Percentiles rank a stretch among this genome's conserved stretches.
These are phyloP conservation scores for Orbilia oligospora DNA, from an alignment of 2,329 filamentous ascomycete species.

Conservation along the genomic window DNA sequence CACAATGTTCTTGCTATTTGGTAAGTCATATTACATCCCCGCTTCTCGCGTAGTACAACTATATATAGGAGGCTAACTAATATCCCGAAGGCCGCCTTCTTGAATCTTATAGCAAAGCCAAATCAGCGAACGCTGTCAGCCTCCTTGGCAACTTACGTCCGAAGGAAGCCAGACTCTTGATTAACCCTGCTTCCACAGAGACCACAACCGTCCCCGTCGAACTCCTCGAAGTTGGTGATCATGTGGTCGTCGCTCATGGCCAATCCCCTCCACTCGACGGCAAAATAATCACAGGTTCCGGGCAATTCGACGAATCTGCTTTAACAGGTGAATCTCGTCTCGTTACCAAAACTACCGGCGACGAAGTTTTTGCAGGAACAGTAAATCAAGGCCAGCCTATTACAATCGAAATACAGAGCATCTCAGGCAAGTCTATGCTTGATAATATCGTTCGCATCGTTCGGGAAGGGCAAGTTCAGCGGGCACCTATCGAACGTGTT, in stretches of 20 bases:
- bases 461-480: conserved; percentile 81
- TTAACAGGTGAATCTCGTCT: conserved; percentile 83
- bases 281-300: conserved; percentile 72
- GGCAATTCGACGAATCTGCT: conserved; percentile 88
- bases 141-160: conserved; percentile 84
- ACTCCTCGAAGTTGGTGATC: conserved; percentile 80
- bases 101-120: conserved; percentile 92
- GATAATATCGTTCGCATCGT: conserved; percentile 84
- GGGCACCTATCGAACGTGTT: conserved; percentile 81
- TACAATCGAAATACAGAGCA: conserved; percentile 75
- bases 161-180: conserved; percentile 79
- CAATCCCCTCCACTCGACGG: conserved; percentile 89
- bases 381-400: conserved; percentile 79
- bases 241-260: conserved; percentile 82
- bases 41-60: background rate
- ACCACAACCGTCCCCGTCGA: conserved; percentile 74
- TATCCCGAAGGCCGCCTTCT: conserved; percentile 75
- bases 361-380: conserved; percentile 80
- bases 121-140: conserved; percentile 87
- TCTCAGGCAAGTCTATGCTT: conserved; percentile 80
- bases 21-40: conserved; percentile 66
- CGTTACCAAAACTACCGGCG: conserved; percentile 75
- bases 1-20: conserved; percentile 85
- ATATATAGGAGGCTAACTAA: conserved; percentile 51
- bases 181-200: conserved; percentile 68